Evolutionary conservation across 768 basidiomycete species (phyloP).

Genomic region (Tubosaeta sp.): DNA sequence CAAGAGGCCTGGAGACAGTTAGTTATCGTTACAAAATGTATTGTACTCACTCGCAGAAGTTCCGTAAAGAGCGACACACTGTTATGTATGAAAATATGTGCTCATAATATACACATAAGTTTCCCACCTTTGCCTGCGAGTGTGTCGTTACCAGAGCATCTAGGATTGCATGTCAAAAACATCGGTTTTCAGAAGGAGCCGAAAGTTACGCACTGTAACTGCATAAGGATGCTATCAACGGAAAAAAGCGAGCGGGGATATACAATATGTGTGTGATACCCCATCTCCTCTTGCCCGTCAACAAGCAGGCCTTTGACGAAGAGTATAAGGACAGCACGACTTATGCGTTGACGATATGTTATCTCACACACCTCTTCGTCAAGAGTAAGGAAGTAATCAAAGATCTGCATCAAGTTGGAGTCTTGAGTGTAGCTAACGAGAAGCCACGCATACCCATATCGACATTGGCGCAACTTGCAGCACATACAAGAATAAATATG

Average conservation of each 20-base stretch:
- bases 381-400: slow-evolving; percentile 10
- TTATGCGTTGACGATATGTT: not conserved
- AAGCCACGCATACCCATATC: slow-evolving; percentile 4
- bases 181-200: not conserved
- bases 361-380: slow-evolving; percentile 6
- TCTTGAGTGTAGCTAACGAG: not conserved
- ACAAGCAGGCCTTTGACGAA: slow-evolving; percentile 1
- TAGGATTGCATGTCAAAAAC: not conserved
- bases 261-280: slow-evolving; percentile 11
- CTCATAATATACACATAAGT: not conserved
- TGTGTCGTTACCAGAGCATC: not conserved
- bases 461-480: slow-evolving; percentile 9
- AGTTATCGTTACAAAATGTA: not conserved
- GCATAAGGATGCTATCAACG: slow-evolving; percentile 3
- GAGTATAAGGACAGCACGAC: not conserved
- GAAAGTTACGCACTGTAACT: slow-evolving; percentile 1
- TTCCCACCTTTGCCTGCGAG: not conserved
- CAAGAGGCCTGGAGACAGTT: not conserved
- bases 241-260: slow-evolving; percentile 6
- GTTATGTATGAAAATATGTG: not conserved
- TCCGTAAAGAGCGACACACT: slow-evolving; percentile 8
- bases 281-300: slow-evolving; percentile 1
- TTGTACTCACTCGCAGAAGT: slow-evolving; percentile 1
- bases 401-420: not conserved
- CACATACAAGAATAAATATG: not conserved